Evolutionary conservation across 805 yeast genomes (phyloP).

Genomic region (Huiozyma sinensis): DNA sequence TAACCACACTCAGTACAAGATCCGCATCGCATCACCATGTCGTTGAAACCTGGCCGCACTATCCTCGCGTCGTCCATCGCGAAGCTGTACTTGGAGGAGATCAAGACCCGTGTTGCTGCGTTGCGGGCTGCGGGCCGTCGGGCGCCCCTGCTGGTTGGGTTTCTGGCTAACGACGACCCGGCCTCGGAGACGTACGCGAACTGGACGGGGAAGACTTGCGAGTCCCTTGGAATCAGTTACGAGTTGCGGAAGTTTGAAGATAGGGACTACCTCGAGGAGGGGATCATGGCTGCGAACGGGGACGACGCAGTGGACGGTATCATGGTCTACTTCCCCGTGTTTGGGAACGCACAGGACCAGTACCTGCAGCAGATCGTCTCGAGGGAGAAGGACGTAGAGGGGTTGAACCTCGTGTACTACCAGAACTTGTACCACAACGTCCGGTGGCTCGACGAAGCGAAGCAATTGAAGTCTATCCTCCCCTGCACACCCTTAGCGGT

Average conservation of each 20-base stretch:
- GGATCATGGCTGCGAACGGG: conserved; percentile 68
- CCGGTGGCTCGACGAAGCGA: conserved; percentile 66
- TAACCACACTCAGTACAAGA: neutral
- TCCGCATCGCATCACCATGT: neutral
- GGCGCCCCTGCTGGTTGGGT: conserved; percentile 77
- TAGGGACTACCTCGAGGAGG: conserved; percentile 79
- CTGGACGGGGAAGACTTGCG: conserved; percentile 90
- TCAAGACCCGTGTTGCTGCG: conserved; percentile 42
- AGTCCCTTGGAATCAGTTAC: conserved; percentile 74
- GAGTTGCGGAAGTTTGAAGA: conserved; percentile 58
- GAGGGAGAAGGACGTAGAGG: conserved; percentile 93
- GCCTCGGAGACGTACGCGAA: conserved; percentile 92
- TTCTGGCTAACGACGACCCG: conserved; percentile 86
- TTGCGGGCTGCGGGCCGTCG: conserved; percentile 31
- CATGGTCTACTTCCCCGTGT: conserved; percentile 95
- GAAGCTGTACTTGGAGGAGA: conserved; percentile 67
- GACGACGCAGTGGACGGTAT: conserved; percentile 77
- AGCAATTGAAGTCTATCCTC: conserved; percentile 67
- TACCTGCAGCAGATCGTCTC: conserved; percentile 88
- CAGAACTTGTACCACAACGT: conserved; percentile 92
- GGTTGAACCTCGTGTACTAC: conserved; percentile 79
- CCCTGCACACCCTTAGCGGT: conserved; percentile 96
- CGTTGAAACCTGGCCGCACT: conserved; percentile 52
- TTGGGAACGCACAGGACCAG: conserved; percentile 90
- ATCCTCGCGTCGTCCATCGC: conserved; percentile 83